Evolutionary conservation across 345 rosid genomes (phyloP), one percentile per base, ranked within the genome.

Genomic region (Heritiera fomes): DNA sequence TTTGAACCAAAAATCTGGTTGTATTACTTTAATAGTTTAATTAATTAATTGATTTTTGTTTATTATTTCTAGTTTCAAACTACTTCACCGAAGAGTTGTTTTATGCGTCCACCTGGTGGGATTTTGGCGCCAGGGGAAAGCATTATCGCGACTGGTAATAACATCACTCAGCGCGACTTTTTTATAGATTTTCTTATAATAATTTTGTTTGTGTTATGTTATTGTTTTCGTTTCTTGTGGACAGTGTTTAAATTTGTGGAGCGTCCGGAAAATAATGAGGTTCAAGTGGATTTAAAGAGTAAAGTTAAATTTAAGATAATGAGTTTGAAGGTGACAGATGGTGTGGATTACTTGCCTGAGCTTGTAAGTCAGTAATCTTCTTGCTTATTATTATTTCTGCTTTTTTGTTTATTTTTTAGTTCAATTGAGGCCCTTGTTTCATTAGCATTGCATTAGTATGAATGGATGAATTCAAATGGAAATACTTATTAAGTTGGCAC

Each of bases 61-160:
- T 73, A 59, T 58, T 60, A 80, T 55, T 77, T 77, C 0, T 52
- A 96, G 99, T 96, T 96, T 72, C 99, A 96, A 91, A 95, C 99
- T 34, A 96, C 98, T 41, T 97, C 95, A 14, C 99, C 97, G 0
- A 96, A 96, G 80, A 96, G 99, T 78, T 96, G 99, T 83, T 96
- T 86, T 83, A 96, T 96, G 99, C 92, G 98, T 55, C 99, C 99
- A 32, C 99, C 99, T 2, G 99, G 99, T 46, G 97, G 96, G 49
- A 88, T 90, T 73, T 91, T 96, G 82, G 91, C 97, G 76, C 99
- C 99, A 7, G 97, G 98, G 49, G 98, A 94, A 83, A 92, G 88
- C 83, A 81, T 89, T 52, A 86, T 94, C 18, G 98, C 99, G 0
- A 96, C 93, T 74, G 99, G 99, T 96, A 86, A 85, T 30, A 56